Percentiles rank a stretch among this genome's conserved stretches.
Evolutionary conservation across 1,139 yeast genomes (phyloP).

Genomic region (Tardiomyces depauwii): DNA sequence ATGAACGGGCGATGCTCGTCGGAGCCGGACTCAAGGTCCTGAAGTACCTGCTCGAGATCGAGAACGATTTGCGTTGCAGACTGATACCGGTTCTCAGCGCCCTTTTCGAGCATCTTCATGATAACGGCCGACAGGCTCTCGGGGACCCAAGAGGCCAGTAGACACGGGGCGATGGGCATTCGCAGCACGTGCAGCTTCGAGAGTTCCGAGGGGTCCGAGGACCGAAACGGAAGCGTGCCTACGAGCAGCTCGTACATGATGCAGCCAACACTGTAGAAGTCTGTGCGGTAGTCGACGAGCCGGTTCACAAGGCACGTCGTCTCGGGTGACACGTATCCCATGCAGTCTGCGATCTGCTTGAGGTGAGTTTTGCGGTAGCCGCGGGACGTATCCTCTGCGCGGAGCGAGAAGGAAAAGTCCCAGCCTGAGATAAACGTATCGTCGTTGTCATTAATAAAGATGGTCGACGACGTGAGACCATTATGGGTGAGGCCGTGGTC

Average conservation of each 20-base stretch:
- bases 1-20: slow-evolving; percentile 7
- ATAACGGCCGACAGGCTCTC: slow-evolving; percentile 31
- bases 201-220: slow-evolving; percentile 33
- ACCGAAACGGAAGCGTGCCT: slow-evolving; percentile 37
- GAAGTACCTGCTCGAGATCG: slow-evolving; percentile 26
- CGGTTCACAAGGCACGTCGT: slow-evolving; percentile 33
- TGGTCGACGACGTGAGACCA: slow-evolving; percentile 33
- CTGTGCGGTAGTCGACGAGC: slow-evolving; percentile 39
- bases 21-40: slow-evolving; percentile 11
- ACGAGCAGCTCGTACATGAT: slow-evolving; percentile 39
- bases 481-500: slow-evolving; percentile 39
- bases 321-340: slow-evolving; percentile 46
- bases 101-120: slow-evolving; percentile 36
- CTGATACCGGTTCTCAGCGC: slow-evolving; percentile 33
- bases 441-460: slow-evolving; percentile 26
- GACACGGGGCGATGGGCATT: slow-evolving; percentile 32
- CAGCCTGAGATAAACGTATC: slow-evolving; percentile 37
- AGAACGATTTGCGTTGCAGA: slow-evolving; percentile 30
- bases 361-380: slow-evolving; percentile 20
- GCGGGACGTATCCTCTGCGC: slow-evolving; percentile 33
- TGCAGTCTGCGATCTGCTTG: slow-evolving; percentile 27
- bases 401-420: slow-evolving; percentile 39
- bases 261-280: slow-evolving; percentile 41
- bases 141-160: slow-evolving; percentile 31
- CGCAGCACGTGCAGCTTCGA: slow-evolving; percentile 35